Conservation (phyloP, 352 stramenopile species). For the Phytophthora palmivora region DNA sequence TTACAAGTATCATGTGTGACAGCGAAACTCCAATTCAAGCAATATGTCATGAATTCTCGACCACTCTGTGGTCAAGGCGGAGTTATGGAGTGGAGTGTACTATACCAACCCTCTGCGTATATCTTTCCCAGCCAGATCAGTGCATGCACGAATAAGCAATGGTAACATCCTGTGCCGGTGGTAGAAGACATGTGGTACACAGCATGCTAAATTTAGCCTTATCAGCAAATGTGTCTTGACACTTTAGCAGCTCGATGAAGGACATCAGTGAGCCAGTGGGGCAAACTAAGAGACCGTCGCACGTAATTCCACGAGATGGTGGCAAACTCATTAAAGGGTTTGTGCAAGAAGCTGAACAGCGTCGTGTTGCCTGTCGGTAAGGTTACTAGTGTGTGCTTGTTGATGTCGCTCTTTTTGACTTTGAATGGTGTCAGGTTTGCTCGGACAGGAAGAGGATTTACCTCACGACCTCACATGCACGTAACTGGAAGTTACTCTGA, state of each 20-base stretch:
- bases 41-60: too few relatives aligned
- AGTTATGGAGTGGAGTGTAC: too few relatives aligned
- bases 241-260: slow-evolving; percentile 5
- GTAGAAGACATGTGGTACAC: too few relatives aligned
- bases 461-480: slow-evolving; percentile 11
- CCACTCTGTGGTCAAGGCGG: too few relatives aligned
- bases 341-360: slow-evolving; percentile 52
- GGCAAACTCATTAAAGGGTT: slow-evolving; percentile 57
- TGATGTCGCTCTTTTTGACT: background rate
- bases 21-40: too few relatives aligned
- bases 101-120: too few relatives aligned
- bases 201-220: slow-evolving; percentile 12
- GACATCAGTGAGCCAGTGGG: background rate
- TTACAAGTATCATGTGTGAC: too few relatives aligned
- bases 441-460: slow-evolving; percentile 28
- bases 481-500: background rate
- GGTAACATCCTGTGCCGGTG: background rate
- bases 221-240: background rate
- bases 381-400: background rate
- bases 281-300: background rate
- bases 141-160: too few relatives aligned
- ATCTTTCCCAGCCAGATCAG: too few relatives aligned
- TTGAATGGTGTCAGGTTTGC: slow-evolving; percentile 12
- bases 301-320: slow-evolving; percentile 26
- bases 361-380: slow-evolving; percentile 44